A percentile compares a stretch with the other conserved stretches of the same genome.
Evolutionary conservation across 495 filamentous ascomycete genomes (phyloP).

Genomic region (Choiromyces venosus): DNA sequence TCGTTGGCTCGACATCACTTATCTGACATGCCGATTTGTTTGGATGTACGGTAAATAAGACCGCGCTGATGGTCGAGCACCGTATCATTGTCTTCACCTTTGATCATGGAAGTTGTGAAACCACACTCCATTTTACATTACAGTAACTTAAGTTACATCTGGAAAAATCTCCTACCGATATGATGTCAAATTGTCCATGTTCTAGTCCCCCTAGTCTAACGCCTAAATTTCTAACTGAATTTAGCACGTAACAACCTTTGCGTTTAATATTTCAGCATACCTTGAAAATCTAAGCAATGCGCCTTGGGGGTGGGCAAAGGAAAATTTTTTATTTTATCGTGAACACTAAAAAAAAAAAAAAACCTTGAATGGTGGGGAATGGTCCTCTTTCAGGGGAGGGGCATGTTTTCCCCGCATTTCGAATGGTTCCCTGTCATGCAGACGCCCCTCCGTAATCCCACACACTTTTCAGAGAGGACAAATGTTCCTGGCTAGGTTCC

Average conservation of each 20-base stretch:
- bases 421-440: constrained; percentile 34
- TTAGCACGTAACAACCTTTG: constrained; percentile 4
- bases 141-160: background rate
- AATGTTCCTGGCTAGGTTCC: constrained; percentile 22
- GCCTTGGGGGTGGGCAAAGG: background rate
- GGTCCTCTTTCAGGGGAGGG: constrained; percentile 22
- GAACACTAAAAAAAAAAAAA: constrained; percentile 1
- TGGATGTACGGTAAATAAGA: background rate
- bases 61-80: background rate
- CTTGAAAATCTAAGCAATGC: background rate
- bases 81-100: background rate
- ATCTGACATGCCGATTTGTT: background rate
- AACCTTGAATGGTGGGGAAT: constrained; percentile 18
- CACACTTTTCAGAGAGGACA: constrained; percentile 9
- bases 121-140: background rate
- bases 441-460: constrained; percentile 22
- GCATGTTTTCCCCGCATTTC: constrained; percentile 38
- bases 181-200: background rate
- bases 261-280: constrained; percentile 18
- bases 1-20: background rate
- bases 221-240: background rate
- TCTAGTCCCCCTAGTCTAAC: background rate
- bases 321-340: constrained; percentile 10
- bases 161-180: background rate
- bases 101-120: background rate